A percentile compares a stretch with the other conserved stretches of the same genome.
These are phyloP conservation scores for Tetrastigma voinierianum DNA, from an alignment of 164 flowering plant species.

Conservation along the genomic window DNA sequence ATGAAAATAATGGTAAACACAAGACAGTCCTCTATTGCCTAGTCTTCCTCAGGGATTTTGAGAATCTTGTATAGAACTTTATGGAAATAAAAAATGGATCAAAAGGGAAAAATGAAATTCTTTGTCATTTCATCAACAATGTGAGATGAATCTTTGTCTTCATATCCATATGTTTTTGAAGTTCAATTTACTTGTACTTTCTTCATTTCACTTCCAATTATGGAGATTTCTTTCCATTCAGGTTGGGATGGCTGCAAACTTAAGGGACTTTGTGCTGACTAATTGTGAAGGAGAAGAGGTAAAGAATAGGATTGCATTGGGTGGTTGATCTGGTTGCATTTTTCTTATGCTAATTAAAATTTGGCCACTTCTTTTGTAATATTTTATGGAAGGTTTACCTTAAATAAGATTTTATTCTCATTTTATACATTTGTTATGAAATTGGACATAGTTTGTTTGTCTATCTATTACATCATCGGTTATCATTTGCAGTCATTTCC, in stretches of 20 bases:
- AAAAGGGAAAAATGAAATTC: no score
- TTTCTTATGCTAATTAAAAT: neutral
- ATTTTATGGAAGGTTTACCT: neutral
- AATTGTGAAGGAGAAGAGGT: slow-evolving; percentile 75
- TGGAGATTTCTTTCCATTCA: slow-evolving; percentile 15
- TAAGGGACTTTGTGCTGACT: slow-evolving; percentile 73
- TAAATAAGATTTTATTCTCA: no score
- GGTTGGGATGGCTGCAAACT: slow-evolving; percentile 93
- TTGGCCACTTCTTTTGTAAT: neutral
- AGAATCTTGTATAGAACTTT: neutral
- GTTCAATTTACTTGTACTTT: neutral
- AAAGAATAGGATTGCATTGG: slow-evolving; percentile 12
- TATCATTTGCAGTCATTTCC: no score
- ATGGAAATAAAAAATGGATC: neutral
- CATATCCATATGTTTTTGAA: no score
- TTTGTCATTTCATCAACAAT: no score
- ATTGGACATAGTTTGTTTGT: no score
- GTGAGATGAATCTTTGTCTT: no score
- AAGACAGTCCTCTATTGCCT: neutral
- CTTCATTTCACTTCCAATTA: neutral
- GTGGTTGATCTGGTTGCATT: neutral
- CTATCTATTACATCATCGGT: no score
- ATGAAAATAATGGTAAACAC: neutral
- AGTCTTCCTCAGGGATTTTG: neutral
- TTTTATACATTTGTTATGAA: no score